These are phyloP conservation scores for Monosporascus sp. DNA, from an alignment of 2,329 filamentous ascomycete genomes.

Conservation along the genomic window DNA sequence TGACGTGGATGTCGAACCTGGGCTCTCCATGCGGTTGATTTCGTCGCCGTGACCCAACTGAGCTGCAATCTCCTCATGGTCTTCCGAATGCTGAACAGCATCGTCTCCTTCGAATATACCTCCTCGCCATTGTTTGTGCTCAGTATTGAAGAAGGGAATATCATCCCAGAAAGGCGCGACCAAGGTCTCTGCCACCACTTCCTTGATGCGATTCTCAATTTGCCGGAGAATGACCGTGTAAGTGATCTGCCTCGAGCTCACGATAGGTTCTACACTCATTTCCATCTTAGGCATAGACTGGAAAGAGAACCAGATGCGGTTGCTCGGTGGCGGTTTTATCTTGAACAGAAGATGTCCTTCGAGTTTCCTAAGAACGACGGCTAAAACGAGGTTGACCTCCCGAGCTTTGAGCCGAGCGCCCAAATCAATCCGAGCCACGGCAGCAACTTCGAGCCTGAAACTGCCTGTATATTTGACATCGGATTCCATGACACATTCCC, in stretches of 20 bases:
- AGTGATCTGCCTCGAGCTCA: constrained; percentile 91
- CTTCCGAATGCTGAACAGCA: constrained; percentile 32
- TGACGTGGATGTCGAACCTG: constrained; percentile 21
- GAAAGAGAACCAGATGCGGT: constrained; percentile 93
- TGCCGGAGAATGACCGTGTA: constrained; percentile 87
- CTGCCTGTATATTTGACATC: constrained; percentile 87
- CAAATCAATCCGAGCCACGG: constrained; percentile 88
- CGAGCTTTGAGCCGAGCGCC: constrained; percentile 83
- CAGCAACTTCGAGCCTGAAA: constrained; percentile 82
- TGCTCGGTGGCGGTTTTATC: constrained; percentile 92
- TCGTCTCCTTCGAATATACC: constrained; percentile 69
- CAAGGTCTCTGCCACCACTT: constrained; percentile 86
- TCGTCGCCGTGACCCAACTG: constrained; percentile 44
- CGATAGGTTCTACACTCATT: constrained; percentile 89
- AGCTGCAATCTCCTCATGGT: constrained; percentile 34
- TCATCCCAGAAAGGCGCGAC: constrained; percentile 97
- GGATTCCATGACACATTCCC: constrained; percentile 80
- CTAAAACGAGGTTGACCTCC: constrained; percentile 84
- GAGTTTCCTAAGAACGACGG: constrained; percentile 76
- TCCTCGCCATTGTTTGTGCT: constrained; percentile 72
- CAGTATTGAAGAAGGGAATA: constrained; percentile 80
- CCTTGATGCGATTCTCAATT: constrained; percentile 91
- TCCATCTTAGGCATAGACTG: constrained; percentile 92
- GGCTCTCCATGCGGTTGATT: constrained; percentile 39
- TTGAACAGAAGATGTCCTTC: constrained; percentile 81